Evolutionary conservation across 306 rosid species (phyloP).

Genomic region (Senna siamea): DNA sequence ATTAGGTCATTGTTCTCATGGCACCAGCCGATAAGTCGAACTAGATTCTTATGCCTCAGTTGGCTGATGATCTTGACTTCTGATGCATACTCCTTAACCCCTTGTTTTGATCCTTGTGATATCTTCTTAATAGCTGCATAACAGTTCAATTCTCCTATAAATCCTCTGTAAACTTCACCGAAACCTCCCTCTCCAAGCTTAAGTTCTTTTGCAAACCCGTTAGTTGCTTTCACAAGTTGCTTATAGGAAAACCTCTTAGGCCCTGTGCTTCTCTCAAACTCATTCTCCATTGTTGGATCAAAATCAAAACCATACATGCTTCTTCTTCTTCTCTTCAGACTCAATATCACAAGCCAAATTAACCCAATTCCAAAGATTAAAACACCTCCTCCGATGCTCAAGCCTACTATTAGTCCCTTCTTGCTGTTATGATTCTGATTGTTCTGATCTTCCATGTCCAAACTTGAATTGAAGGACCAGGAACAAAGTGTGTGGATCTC

Average conservation of each 20-base stretch:
- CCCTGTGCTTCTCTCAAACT: constrained; percentile 34
- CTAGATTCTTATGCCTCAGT: constrained; percentile 47
- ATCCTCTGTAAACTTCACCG: constrained; percentile 49
- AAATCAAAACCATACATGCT: constrained; percentile 9
- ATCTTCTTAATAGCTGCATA: constrained; percentile 48
- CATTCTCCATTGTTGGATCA: constrained; percentile 36
- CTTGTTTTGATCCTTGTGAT: constrained; percentile 38
- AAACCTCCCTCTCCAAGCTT: constrained; percentile 57
- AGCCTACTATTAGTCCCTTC: constrained; percentile 2
- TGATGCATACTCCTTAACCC: constrained; percentile 44
- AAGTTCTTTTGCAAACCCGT: constrained; percentile 38
- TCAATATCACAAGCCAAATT: constrained; percentile 23
- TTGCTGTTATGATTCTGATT: background rate
- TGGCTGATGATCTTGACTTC: constrained; percentile 49
- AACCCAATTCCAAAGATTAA: constrained; percentile 20
- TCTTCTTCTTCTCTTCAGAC: constrained; percentile 19
- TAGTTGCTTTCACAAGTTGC: constrained; percentile 45
- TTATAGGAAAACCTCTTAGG: constrained; percentile 44
- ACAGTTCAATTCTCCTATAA: constrained; percentile 13
- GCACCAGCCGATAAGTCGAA: constrained; percentile 53
- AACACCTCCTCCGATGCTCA: constrained; percentile 35
- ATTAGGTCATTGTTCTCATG: constrained; percentile 37
- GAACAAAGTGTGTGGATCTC: constrained; percentile 49
- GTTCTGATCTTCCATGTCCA: constrained; percentile 13
- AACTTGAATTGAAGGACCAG: constrained; percentile 46